These are phyloP conservation scores for Linnemannia exigua DNA, from an alignment of 192 early-diverging fungal genomes.

Conservation along the genomic window DNA sequence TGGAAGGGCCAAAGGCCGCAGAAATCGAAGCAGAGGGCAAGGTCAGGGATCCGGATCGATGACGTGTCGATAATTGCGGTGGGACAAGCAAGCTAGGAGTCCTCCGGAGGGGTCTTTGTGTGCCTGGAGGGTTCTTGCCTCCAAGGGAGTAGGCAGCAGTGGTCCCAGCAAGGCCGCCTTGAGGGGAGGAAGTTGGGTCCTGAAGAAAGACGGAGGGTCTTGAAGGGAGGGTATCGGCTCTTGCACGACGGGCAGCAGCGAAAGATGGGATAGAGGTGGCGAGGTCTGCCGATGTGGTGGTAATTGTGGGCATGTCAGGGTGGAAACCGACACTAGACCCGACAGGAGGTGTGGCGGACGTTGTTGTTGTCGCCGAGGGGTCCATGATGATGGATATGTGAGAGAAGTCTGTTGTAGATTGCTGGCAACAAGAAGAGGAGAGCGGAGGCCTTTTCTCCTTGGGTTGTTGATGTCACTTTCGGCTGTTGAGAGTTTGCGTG, in stretches of 20 bases:
- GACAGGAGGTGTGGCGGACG: neutral
- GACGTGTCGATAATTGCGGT: conserved; percentile 59
- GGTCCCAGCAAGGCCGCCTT: conserved; percentile 6
- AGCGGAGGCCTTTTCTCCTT: conserved; percentile 3
- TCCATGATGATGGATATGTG: conserved; percentile 9
- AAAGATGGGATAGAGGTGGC: conserved; percentile 41
- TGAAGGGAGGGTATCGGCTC: conserved; percentile 65
- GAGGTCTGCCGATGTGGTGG: conserved; percentile 47
- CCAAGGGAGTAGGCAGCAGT: conserved; percentile 34
- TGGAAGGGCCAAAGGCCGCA: conserved; percentile 71
- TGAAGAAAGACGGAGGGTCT: conserved; percentile 35
- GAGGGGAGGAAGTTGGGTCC: conserved; percentile 26
- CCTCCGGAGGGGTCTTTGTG: conserved; percentile 33
- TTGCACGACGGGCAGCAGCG: conserved; percentile 58
- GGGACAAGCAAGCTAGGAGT: conserved; percentile 53
- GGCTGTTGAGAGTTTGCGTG: neutral
- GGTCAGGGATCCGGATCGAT: conserved; percentile 68
- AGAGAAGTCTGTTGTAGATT: neutral
- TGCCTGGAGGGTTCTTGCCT: conserved; percentile 27
- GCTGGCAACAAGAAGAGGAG: conserved; percentile 1
- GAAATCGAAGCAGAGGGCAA: conserved; percentile 65
- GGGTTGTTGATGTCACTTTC: neutral
- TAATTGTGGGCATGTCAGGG: conserved; percentile 40
- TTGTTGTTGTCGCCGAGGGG: conserved; percentile 2
- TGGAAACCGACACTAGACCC: neutral